These are phyloP conservation scores for Elongisporangium anandrum DNA, from an alignment of 352 stramenopile genomes.

Conservation along the genomic window DNA sequence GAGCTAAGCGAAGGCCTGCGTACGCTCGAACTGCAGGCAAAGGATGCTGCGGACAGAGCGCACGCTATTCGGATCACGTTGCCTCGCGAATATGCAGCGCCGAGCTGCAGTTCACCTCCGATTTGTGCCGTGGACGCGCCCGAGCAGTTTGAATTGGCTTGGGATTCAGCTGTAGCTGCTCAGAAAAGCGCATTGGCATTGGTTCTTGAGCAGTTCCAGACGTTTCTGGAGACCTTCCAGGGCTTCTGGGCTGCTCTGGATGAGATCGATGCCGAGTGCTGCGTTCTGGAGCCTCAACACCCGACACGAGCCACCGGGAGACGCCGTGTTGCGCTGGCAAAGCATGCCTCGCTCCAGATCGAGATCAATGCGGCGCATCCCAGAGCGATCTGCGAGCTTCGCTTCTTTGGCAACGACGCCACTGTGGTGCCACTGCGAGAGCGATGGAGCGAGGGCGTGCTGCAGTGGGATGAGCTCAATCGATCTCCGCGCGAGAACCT, in stretches of 20 bases:
- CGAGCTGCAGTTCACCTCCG: background rate
- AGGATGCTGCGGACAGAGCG: conserved; percentile 31
- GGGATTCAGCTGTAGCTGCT: conserved; percentile 1
- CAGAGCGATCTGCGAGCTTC: conserved; percentile 46
- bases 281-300: conserved; percentile 71
- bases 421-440: conserved; percentile 47
- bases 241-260: conserved; percentile 79
- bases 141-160: conserved; percentile 36
- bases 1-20: conserved; percentile 57
- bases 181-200: conserved; percentile 13
- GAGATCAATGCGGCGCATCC: conserved; percentile 46
- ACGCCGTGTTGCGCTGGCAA: conserved; percentile 57
- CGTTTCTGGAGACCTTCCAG: conserved; percentile 59
- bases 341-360: conserved; percentile 71
- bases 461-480: conserved; percentile 53
- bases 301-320: conserved; percentile 59
- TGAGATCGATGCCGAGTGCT: conserved; percentile 63
- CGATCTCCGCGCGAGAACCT: conserved; percentile 58
- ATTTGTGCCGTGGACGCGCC: conserved; percentile 53
- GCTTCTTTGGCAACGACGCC: conserved; percentile 73
- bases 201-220: conserved; percentile 44
- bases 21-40: conserved; percentile 42
- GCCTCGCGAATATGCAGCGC: conserved; percentile 35
- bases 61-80: conserved; percentile 42
- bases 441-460: conserved; percentile 46